Percentiles rank a stretch among this genome's conserved stretches.
Evolutionary conservation across 805 yeast genomes (phyloP).

Genomic region (Pichia phayaonensis): DNA sequence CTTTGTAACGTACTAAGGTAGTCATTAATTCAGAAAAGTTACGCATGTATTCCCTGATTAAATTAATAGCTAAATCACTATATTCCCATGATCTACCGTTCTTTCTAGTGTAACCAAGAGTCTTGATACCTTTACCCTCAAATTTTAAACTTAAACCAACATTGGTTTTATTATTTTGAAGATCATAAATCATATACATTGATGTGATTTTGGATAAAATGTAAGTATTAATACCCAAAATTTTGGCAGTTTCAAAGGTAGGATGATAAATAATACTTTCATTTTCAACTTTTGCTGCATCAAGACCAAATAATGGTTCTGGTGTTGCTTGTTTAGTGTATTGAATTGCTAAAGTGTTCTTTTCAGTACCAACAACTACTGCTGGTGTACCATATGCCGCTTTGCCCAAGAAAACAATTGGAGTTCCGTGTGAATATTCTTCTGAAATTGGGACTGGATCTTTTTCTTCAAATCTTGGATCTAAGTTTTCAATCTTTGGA

Average conservation of each 20-base stretch:
- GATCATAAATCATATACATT: slow-evolving; percentile 51
- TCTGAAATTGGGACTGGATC: slow-evolving; percentile 70
- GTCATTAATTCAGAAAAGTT: slow-evolving; percentile 58
- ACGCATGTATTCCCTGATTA: slow-evolving; percentile 52
- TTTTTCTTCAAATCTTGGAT: slow-evolving; percentile 62
- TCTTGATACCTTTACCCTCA: slow-evolving; percentile 73
- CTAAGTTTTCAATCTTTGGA: slow-evolving; percentile 64
- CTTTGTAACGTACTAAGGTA: slow-evolving; percentile 19
- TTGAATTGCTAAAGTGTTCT: slow-evolving; percentile 36
- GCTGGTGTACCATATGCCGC: slow-evolving; percentile 84
- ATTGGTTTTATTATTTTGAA: slow-evolving; percentile 46
- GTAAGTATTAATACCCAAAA: slow-evolving; percentile 49
- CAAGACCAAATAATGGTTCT: slow-evolving; percentile 62
- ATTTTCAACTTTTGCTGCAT: slow-evolving; percentile 50
- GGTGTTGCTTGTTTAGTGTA: slow-evolving; percentile 42
- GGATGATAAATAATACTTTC: slow-evolving; percentile 53
- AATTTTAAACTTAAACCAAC: slow-evolving; percentile 82
- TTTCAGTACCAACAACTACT: slow-evolving; percentile 50
- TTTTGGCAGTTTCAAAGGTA: slow-evolving; percentile 55
- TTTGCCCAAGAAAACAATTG: slow-evolving; percentile 75
- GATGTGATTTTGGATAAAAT: slow-evolving; percentile 76
- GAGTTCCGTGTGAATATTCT: slow-evolving; percentile 70
- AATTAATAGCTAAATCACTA: slow-evolving; percentile 62
- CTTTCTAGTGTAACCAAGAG: slow-evolving; percentile 76
- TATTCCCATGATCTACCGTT: slow-evolving; percentile 70